Evolutionary conservation across 257 asterid genomes (phyloP), one percentile per base, ranked within the genome.

Genomic region (Cordia subcordata): DNA sequence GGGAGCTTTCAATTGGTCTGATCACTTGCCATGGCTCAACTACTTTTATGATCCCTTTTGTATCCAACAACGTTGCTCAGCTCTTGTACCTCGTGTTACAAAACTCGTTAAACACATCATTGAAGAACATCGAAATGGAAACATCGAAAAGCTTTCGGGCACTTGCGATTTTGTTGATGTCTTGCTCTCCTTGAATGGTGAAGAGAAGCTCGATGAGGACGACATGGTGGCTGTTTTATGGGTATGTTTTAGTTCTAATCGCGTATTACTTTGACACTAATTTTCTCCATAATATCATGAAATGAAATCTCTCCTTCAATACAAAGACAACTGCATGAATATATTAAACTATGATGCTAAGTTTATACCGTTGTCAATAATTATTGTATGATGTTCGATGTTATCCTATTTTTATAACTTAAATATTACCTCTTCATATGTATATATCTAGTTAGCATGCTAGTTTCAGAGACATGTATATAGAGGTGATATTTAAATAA

Each of bases 191-290:
- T 70, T 90, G 71, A 82, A 75, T 13, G 96, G 90, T 0, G 91
- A 90, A 4, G 94, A 87, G 71, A 85, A 85, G 79, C 85, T 90
- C 10, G 53, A 53, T 5, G 85, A 90, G 21, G 94, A 82, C 21
- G 98, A 90, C 11, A 82, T 85, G 91, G 73, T 87, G 67, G 87
- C 98, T 2, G 85, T 90, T 52, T 66, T 90, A 35, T 87, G 96
- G 96, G 98, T 90, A 40, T 22, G 61, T 69, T 38, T 11, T 12
- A 11, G 15, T 13, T 5, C 11, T n/a, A 45, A 12, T 39, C 12
- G 5, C 12, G 9, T n/a, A 4, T 4, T 47, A 47, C 17, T 9
- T 47, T 47, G 9, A 8, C 9, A 47, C 6, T 47, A n/a, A n/a
- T n/a, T n/a, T n/a, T n/a, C n/a, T n/a, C n/a, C n/a, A n/a, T n/a